These are phyloP conservation scores for Ulvella scutata DNA, from an alignment of 139 green algal species.

Conservation along the genomic window DNA sequence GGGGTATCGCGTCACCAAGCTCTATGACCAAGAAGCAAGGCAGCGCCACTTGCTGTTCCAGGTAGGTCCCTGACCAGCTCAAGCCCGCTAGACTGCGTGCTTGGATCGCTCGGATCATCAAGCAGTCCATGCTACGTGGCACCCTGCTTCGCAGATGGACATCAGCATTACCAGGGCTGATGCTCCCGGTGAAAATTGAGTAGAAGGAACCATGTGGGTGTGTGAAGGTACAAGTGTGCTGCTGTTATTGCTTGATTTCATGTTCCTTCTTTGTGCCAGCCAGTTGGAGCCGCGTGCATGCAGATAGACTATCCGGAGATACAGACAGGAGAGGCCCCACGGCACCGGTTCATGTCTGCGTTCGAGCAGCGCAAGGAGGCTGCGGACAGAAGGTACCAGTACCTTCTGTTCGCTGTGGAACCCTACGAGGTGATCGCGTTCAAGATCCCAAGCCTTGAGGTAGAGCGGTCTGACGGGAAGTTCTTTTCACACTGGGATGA, in stretches of 20 bases:
- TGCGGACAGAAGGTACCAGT: slow-evolving; percentile 82
- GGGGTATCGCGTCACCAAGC: slow-evolving; percentile 96
- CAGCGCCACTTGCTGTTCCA: slow-evolving; percentile 90
- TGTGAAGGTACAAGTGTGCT: not conserved
- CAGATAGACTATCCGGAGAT: slow-evolving; percentile 97
- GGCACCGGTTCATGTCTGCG: slow-evolving; percentile 93
- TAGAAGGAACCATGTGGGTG: too few species aligned
- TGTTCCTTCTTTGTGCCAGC: not conserved
- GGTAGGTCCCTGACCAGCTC: slow-evolving; percentile 31
- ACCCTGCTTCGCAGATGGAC: too few species aligned
- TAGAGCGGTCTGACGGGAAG: slow-evolving; percentile 59
- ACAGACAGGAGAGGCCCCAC: slow-evolving; percentile 66
- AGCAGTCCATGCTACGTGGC: too few species aligned
- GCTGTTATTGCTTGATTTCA: not conserved
- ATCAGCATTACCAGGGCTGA: too few species aligned
- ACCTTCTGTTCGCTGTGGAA: slow-evolving; percentile 93
- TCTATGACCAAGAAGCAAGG: slow-evolving; percentile 63
- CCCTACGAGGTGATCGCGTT: slow-evolving; percentile 96
- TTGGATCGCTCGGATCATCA: too few species aligned
- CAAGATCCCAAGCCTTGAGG: slow-evolving; percentile 81
- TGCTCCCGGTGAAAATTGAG: too few species aligned
- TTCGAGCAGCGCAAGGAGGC: slow-evolving; percentile 90
- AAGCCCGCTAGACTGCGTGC: too few species aligned
- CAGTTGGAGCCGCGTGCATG: not conserved
- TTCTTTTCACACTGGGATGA: slow-evolving; percentile 91